Evolutionary conservation across 2,329 filamentous ascomycete species (phyloP).

Genomic region (Fusarium zealandicum): DNA sequence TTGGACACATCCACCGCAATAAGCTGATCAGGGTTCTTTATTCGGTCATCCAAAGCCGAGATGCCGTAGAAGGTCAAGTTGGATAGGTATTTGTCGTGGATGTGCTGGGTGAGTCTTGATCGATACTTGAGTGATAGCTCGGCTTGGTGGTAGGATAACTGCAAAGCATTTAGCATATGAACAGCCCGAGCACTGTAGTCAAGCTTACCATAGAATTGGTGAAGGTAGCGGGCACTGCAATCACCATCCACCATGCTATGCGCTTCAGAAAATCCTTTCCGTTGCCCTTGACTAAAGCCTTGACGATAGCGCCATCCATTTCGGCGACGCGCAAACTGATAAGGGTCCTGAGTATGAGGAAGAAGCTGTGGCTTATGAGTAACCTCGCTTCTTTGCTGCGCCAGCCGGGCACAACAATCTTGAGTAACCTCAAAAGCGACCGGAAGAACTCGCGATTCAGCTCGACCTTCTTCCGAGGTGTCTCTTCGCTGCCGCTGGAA

Average conservation of each 20-base stretch:
- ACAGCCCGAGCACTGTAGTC: neutral
- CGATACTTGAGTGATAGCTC: constrained; percentile 92
- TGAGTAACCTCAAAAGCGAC: constrained; percentile 77
- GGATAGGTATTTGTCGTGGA: constrained; percentile 95
- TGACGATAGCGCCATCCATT: constrained; percentile 92
- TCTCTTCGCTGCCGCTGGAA: constrained; percentile 48
- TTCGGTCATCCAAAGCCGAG: constrained; percentile 92
- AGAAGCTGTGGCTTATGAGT: constrained; percentile 89
- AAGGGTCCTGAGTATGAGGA: constrained; percentile 86
- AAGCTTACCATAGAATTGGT: constrained; percentile 93
- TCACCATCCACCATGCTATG: constrained; percentile 98
- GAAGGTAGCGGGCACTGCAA: constrained; percentile 94
- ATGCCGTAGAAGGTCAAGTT: constrained; percentile 98
- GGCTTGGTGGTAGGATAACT: constrained; percentile 97
- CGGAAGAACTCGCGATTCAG: constrained; percentile 84
- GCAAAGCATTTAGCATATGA: constrained; percentile 20
- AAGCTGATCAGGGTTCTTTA: constrained; percentile 97
- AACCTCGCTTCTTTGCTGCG: constrained; percentile 86
- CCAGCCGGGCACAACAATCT: constrained; percentile 91
- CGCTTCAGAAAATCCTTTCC: constrained; percentile 88
- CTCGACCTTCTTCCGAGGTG: constrained; percentile 80
- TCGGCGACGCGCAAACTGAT: constrained; percentile 96
- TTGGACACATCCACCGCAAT: constrained; percentile 96
- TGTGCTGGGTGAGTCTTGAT: constrained; percentile 89
- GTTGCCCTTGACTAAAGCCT: constrained; percentile 87